Evolutionary conservation across 495 filamentous ascomycete species (phyloP), one percentile per base, ranked within the genome.

Genomic region (Cenococcum geophilum): DNA sequence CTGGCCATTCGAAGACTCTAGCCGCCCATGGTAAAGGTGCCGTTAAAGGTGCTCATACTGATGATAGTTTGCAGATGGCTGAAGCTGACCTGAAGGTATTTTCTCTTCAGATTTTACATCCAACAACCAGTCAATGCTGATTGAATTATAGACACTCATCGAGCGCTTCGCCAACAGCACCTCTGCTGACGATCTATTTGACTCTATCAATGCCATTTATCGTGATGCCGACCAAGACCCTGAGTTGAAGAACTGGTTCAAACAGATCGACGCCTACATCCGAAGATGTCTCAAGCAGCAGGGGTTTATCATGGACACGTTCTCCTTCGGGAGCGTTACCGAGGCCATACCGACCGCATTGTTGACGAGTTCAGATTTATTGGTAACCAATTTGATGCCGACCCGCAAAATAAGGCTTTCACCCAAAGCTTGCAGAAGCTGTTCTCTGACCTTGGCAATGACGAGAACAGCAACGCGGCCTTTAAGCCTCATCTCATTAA

Each of bases 121-220:
- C 14, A 55, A 68, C 18, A 74, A 73, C 61, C 58, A 55, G 57
- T 57, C 59, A 53, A 73, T 75, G 73, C 80, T 86, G 73, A 88
- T 75, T 42, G 55, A 58, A 34, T 67, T 74, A 10, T 71, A 92
- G 89, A 87, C 82, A 14, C 80, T 98, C 20, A 84, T 97, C 62
- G 95, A 98, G 78, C 86, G 93, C 50, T 97, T 97, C 65, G 93
- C 93, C 70, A 97, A 97, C 74, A 86, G 84, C 72, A 98, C 93
- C 8, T 96, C 91, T 1, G 78, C 82, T 42, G 87, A 95, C 62
- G 89, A 95, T 71, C 74, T 97, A 37, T 88, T 95, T 72, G 87
- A 87, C 48, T 84, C 92, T 1, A 85, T 98, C 71, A 88, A 95
- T 68, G 81, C 79, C 57, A 85, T 98, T 63, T 98, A 97, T 75